Base-by-base conservation (phyloP, 2,329 filamentous ascomycete genomes). In the Chalara sp. region DNA sequence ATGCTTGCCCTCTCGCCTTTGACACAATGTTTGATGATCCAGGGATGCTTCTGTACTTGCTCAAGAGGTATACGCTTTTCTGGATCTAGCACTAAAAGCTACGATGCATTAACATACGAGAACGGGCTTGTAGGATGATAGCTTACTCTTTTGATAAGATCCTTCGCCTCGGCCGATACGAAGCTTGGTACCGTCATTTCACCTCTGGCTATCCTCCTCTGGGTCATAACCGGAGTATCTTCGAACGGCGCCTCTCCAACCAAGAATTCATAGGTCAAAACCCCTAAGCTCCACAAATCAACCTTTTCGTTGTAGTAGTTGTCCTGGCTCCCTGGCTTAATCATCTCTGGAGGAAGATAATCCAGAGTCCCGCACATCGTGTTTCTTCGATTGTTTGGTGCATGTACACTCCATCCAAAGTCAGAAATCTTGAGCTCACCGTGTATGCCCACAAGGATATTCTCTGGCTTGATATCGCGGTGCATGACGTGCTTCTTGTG, bases 401-500 rank as follows among this genome's bases (percentile, higher is more conserved):
- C 93, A 69, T 99, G 93, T 4, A 97, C 93, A 67, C 88, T 95
- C 93, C 93, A 99, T 46, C 93, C 92, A 65, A 97, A 99, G 69
- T 99, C 93, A 5, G 89, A 95, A 64, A 99, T 91, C 71, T 99
- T 99, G 73, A 99, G 91, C 75, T 99, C 93, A 58, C 91, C 93
- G 66, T 97, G 92, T 53, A 97, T 90, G 11, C 92, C 92, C 32
- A 97, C 86, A 28, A 97, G 79, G 57, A 97, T 97, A 64, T 97
- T 97, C 71, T 97, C 91, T 2, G 91, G 91, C 75, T 97, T 97
- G 73, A 97, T 97, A 63, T 97, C 91, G 53, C 91, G 81, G 70
- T 97, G 92, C 73, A 97, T 97, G 60, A 97, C 88, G 68, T 96
- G 90, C 74, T 97, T 97, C 68, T 89, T 89, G 74, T 96, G 91